Percentiles rank a stretch among this genome's conserved stretches.
Conservation (phyloP, 2,329 filamentous ascomycete species). For the Cytospora schulzeri region DNA sequence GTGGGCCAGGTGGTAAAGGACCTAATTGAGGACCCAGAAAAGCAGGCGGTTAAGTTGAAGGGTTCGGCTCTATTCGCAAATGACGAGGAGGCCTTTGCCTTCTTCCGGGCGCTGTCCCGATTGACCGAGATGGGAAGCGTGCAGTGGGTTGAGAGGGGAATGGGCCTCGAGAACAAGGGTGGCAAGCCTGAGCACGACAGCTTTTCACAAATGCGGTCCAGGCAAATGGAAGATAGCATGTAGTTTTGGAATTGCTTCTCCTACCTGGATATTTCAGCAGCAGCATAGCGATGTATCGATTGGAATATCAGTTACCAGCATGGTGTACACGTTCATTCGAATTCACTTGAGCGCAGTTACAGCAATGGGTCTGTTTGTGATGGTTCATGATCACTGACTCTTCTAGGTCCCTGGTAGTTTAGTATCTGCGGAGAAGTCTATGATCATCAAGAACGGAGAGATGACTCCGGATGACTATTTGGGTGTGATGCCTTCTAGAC, state of each 20-base stretch:
- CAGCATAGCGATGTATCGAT: conserved; percentile 22
- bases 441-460: not conserved
- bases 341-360: not conserved
- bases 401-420: too few species aligned
- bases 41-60: conserved; percentile 84
- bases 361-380: too few species aligned
- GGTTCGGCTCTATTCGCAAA: conserved; percentile 85
- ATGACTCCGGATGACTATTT: too few species aligned
- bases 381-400: not conserved
- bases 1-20: conserved; percentile 73
- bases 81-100: conserved; percentile 95
- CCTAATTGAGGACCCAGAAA: conserved; percentile 84
- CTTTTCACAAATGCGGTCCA: conserved; percentile 66
- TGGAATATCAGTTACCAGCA: not conserved
- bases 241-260: conserved; percentile 36
- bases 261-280: not conserved
- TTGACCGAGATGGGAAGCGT: conserved; percentile 90
- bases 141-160: conserved; percentile 89
- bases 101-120: conserved; percentile 82
- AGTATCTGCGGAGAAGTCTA: too few species aligned
- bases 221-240: conserved; percentile 70
- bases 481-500: not conserved
- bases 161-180: conserved; percentile 65
- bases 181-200: conserved; percentile 66
- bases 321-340: not conserved